Evolutionary conservation across 768 basidiomycete species (phyloP), one percentile per base, ranked within the genome.

Genomic region (Tulasnella sp.): DNA sequence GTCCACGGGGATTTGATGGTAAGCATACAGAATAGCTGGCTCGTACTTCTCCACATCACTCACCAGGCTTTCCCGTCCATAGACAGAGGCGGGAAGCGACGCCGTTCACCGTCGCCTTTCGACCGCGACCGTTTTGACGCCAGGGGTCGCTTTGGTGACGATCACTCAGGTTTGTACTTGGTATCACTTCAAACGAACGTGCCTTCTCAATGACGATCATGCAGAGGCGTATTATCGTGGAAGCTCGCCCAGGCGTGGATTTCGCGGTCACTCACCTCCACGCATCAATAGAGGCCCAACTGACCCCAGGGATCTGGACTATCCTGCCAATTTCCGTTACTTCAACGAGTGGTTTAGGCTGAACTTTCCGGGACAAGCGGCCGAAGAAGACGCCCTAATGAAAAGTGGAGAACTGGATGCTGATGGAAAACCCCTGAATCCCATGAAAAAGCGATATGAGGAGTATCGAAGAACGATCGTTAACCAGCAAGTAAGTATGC

Each of bases 381-480:
- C 72, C 5, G 83, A 88, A 55, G 88, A 90, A 66, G 87, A 91
- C 60, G 79, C 72, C 45, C 77, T 79, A 41, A 86, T 87, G 69
- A 86, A 86, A 60, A 45, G 27, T 32, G 81, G 78, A 12, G 85
- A 88, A 13, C 35, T 37, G 12, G 48, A 60, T 12, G 48, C 32
- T 4, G 84, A 83, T 32, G 73, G 79, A 24, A 86, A 84, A 63
- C 85, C 86, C 37, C 78, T 85, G 35, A 84, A 85, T 57, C 85
- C 84, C 47, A 88, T 88, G 66, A 80, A 78, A 65, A 65, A 75
- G 54, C 77, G 78, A 43, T 95, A 90, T 81, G 89, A 93, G 65
- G 87, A 86, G 62, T 93, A 95, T 64, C 88, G 90, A 68, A 91
- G 90, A 66, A 82, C 85, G 46, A 92, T 91, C 63, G 72, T 80